Evolutionary conservation across 2,329 filamentous ascomycete genomes (phyloP), one percentile per base, ranked within the genome.

Genomic region (Fusarium heterosporum): DNA sequence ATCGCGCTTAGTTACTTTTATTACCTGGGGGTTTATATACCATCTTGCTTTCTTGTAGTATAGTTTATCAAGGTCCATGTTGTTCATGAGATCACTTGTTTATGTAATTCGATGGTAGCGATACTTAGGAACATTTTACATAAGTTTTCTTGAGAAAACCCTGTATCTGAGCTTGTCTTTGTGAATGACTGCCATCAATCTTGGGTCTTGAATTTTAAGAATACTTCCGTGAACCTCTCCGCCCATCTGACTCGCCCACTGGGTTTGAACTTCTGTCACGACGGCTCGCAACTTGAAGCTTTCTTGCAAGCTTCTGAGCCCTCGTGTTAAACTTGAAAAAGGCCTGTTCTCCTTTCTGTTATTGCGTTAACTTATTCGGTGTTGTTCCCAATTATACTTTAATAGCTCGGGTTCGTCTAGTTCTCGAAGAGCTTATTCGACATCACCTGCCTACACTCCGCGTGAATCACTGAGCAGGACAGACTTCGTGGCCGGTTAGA

Each of bases 21-120:
- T 65, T 68, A 47, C 42, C 29, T 34, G 28, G 39, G 19, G 28
- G 17, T 40, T 48, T 32, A 53, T 68, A 65, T 68, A 68, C 64
- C 64, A 57, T 66, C 22, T 49, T 65, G 36, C 19, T 41, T 65
- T 55, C 40, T 41, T 47, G 46, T 30, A 36, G 47, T 51, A 59
- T 19, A 64, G 14, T 16, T 34, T 41, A 30, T 14, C 28, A 19
- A 28, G 19, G 16, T 25, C n/a, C 45, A 30, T 36, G 28, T 13
- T 43, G 29, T 36, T 36, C 16, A 10, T 16, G 14, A 36, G 16
- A 36, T 36, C 16, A 11, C 9, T 10, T 28, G 12, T 42, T 55
- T 19, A 25, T 12, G 9, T 9, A 36, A 17, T 36, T 8, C 10
- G 34, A 36, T 17, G 34, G 7, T 36, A 16, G 34, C n/a, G n/a